These are phyloP conservation scores for Hypoxylon perforatum DNA, from an alignment of 495 filamentous ascomycete species.

Conservation along the genomic window DNA sequence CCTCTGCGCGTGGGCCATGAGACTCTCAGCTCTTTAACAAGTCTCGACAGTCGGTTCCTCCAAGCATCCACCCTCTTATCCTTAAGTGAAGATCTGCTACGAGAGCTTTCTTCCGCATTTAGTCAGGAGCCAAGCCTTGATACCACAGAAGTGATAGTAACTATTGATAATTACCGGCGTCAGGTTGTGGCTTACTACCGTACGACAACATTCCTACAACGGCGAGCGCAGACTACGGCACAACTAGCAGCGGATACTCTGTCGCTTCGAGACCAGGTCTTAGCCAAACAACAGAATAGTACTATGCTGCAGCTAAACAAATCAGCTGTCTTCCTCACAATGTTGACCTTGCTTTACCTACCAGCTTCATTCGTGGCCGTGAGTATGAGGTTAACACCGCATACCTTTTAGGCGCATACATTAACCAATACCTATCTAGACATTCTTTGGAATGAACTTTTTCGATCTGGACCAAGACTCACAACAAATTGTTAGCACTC, in stretches of 20 bases:
- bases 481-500: slow-evolving; percentile 24
- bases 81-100: slow-evolving; percentile 39
- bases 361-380: slow-evolving; percentile 59
- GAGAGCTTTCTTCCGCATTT: slow-evolving; percentile 34
- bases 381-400: slow-evolving; percentile 29
- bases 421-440: slow-evolving; percentile 7
- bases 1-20: slow-evolving; percentile 47
- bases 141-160: slow-evolving; percentile 1
- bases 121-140: slow-evolving; percentile 2
- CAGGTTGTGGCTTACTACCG: slow-evolving; percentile 41
- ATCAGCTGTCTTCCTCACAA: slow-evolving; percentile 56
- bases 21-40: slow-evolving; percentile 42
- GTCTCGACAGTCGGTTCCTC: slow-evolving; percentile 46
- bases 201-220: slow-evolving; percentile 46
- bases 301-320: slow-evolving; percentile 55
- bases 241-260: slow-evolving; percentile 52
- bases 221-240: slow-evolving; percentile 46
- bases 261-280: slow-evolving; percentile 51
- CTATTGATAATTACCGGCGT: slow-evolving; percentile 32
- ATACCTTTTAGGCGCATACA: neutral
- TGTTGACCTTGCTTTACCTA: slow-evolving; percentile 56
- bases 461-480: slow-evolving; percentile 36
- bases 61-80: slow-evolving; percentile 42
- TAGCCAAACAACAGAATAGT: slow-evolving; percentile 51
- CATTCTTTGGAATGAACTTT: slow-evolving; percentile 46